Base-by-base conservation (phyloP, 1,284 basidiomycete genomes). In the Anthracocystis walkeri region DNA sequence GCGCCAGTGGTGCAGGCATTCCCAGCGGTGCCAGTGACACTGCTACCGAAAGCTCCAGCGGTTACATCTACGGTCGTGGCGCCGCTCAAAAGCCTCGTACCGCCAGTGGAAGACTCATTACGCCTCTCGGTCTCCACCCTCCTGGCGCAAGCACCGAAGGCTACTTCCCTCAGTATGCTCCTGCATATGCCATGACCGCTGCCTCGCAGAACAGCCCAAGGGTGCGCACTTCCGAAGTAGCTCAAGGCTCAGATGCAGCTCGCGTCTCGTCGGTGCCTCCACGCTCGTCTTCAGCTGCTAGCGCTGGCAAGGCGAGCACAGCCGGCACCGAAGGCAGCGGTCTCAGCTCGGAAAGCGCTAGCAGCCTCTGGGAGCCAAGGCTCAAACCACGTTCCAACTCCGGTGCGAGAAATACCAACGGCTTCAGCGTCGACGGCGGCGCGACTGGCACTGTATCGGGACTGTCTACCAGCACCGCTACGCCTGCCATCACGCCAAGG, bases 1-100 rank as follows among this genome's bases (percentile, higher is more conserved):
- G 72, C 52, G 70, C 65, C 35, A 64, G 65, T 25, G 79, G 77
- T 12, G 77, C 72, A 41, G 77, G 63, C 11, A 70, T 80, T 12
- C 80, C 80, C 14, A 80, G 78, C 40, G 80, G 80, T n/a, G 79
- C 79, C 8, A 81, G 79, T 59, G 79, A 79, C 44, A 81, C 78
- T 11, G 71, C 71, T n/a, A 80, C 78, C 7, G 79, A 80, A 46
- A 79, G 79, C 66, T 79, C 77, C 29, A 69, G 54, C 29, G 74
- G 74, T 33, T 70, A 79, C 58, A 42, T 70, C 23, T 77, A 79
- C 38, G 61, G 45, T 48, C 66, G 70, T 12, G 45, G 48, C 5
- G 50, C 54, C 12, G 60, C 55, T 12, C 69, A 75, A 40, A 78
- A 82, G 70, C 74, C 73, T 48, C 62, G 80, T 29, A 75, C 80